Conservation (phyloP, 805 yeast genomes). For the Kregervanrija pseudodelftensis region DNA sequence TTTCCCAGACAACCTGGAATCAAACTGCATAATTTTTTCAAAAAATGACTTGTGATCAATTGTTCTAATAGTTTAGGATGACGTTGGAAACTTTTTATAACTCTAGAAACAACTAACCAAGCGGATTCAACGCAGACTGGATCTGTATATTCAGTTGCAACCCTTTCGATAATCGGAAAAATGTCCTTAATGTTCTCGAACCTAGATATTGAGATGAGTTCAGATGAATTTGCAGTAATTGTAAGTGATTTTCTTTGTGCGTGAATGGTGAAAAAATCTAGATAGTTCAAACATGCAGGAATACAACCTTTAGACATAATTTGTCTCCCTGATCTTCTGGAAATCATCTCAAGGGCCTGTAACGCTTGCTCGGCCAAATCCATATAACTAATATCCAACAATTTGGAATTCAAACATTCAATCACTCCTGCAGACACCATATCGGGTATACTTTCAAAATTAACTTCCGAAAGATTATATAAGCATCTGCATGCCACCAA, state of each 20-base stretch:
- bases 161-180: conserved; percentile 53
- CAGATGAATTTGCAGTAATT: conserved; percentile 66
- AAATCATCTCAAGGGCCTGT: conserved; percentile 63
- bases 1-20: conserved; percentile 24
- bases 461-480: conserved; percentile 71
- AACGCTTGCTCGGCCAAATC: conserved; percentile 90
- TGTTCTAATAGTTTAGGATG: conserved; percentile 39
- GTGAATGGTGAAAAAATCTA: conserved; percentile 85
- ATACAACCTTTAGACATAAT: conserved; percentile 58
- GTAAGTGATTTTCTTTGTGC: conserved; percentile 77
- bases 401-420: conserved; percentile 54
- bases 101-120: conserved; percentile 56
- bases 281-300: conserved; percentile 55
- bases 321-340: conserved; percentile 44
- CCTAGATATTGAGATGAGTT: conserved; percentile 36
- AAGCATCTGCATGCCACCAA: conserved; percentile 78
- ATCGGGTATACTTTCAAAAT: conserved; percentile 53
- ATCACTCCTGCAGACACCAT: conserved; percentile 63
- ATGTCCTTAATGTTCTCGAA: conserved; percentile 46
- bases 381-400: conserved; percentile 71
- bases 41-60: conserved; percentile 30
- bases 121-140: conserved; percentile 52
- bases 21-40: conserved; percentile 24
- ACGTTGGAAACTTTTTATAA: conserved; percentile 42
- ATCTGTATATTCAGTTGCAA: conserved; percentile 51